phyloP scores from a whole-genome alignment of 352 stramenopile species.

The Globisporangium ultimum region DNA sequence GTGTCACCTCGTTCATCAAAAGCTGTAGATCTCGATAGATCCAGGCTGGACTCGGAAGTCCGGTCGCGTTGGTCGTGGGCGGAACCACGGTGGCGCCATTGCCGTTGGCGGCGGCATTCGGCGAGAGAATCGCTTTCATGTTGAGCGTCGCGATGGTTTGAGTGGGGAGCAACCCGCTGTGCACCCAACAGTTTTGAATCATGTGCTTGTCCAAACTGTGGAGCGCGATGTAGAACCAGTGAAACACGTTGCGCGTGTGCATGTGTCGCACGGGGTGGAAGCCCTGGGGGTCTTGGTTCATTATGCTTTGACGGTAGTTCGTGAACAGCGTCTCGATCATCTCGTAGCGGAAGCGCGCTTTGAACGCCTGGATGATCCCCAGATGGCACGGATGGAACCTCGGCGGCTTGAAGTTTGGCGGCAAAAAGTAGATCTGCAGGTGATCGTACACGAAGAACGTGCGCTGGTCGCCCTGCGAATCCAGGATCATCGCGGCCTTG shows the following conservation, averaged over 20 bases:
- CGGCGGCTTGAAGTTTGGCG: slow-evolving; percentile 70
- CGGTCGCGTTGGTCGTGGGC: slow-evolving; percentile 15
- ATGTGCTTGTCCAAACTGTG: slow-evolving; percentile 66
- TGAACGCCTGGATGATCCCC: slow-evolving; percentile 76
- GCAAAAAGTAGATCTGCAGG: slow-evolving; percentile 77
- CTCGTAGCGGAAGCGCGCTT: slow-evolving; percentile 73
- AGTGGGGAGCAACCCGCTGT: slow-evolving; percentile 66
- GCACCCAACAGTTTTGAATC: slow-evolving; percentile 72
- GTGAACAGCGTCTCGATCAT: slow-evolving; percentile 76
- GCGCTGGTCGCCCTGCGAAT: slow-evolving; percentile 81
- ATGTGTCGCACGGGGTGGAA: slow-evolving; percentile 51
- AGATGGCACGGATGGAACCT: slow-evolving; percentile 76
- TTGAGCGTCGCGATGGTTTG: slow-evolving; percentile 63
- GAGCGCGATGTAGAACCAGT: slow-evolving; percentile 78
- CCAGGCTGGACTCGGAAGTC: slow-evolving; percentile 27
- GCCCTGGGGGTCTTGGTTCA: slow-evolving; percentile 41
- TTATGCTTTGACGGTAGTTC: slow-evolving; percentile 48
- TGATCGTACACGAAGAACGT: slow-evolving; percentile 87
- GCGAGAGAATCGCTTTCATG: slow-evolving; percentile 49
- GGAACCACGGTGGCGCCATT: not conserved
- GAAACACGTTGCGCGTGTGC: slow-evolving; percentile 80
- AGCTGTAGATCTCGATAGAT: slow-evolving; percentile 62
- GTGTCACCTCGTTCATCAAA: slow-evolving; percentile 53
- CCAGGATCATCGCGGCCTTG: slow-evolving; percentile 83
- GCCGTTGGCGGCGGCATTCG: slow-evolving; percentile 8